phyloP scores from a whole-genome alignment of 495 filamentous ascomycete species.

The Hypoxylon subgilvum region DNA sequence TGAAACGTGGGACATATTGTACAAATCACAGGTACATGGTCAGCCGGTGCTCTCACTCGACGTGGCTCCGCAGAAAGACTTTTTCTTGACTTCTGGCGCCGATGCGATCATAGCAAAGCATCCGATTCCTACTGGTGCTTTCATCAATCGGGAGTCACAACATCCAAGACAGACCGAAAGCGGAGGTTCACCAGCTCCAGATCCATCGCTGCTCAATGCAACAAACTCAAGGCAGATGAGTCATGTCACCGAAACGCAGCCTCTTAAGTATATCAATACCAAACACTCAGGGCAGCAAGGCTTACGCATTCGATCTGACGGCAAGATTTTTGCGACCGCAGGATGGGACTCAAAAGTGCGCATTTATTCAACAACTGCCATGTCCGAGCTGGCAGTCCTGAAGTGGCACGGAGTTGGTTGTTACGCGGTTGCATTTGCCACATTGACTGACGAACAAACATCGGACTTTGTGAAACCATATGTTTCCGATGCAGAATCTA shows the following conservation, averaged over 20 bases:
- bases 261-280: slow-evolving; percentile 70
- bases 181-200: slow-evolving; percentile 5
- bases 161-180: not conserved
- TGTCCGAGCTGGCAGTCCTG: slow-evolving; percentile 90
- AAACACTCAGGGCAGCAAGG: slow-evolving; percentile 90
- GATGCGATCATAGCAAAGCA: slow-evolving; percentile 63
- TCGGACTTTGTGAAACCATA: not conserved
- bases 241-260: slow-evolving; percentile 34
- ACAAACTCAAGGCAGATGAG: slow-evolving; percentile 34
- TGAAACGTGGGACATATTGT: slow-evolving; percentile 65
- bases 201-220: slow-evolving; percentile 39
- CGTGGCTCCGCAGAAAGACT: slow-evolving; percentile 60
- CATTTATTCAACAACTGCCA: slow-evolving; percentile 78
- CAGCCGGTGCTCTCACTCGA: slow-evolving; percentile 87
- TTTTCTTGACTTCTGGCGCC: slow-evolving; percentile 82
- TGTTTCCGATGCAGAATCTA: not conserved
- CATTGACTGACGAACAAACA: slow-evolving; percentile 39
- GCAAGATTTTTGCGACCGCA: slow-evolving; percentile 83
- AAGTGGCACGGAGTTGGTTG: slow-evolving; percentile 95
- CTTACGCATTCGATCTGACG: slow-evolving; percentile 77
- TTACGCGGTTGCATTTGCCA: slow-evolving; percentile 83
- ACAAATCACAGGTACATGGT: slow-evolving; percentile 70
- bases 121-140: slow-evolving; percentile 53
- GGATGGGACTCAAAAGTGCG: slow-evolving; percentile 87
- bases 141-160: slow-evolving; percentile 6